A percentile compares a stretch with the other conserved stretches of the same genome.
phyloP scores from a whole-genome alignment of 179 eudicot species.

The Pouteria campechiana region DNA sequence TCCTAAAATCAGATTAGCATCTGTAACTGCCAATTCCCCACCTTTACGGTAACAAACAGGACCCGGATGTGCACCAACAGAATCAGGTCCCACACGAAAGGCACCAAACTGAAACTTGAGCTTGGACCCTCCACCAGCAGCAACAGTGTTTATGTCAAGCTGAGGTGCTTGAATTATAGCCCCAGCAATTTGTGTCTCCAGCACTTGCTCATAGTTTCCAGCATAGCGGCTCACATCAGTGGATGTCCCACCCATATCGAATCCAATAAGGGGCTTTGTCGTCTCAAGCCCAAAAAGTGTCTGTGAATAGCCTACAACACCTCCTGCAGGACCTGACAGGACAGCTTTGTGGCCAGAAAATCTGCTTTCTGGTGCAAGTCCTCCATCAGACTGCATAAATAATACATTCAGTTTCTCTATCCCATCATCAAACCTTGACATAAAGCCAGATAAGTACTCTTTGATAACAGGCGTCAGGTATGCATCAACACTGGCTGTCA shows the following conservation, averaged over 20 bases:
- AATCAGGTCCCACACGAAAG: constrained; percentile 94
- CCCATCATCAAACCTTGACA: constrained; percentile 83
- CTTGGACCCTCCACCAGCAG: constrained; percentile 98
- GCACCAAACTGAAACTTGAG: constrained; percentile 89
- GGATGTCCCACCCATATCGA: constrained; percentile 99
- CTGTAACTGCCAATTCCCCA: constrained; percentile 91
- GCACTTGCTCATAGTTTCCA: constrained; percentile 83
- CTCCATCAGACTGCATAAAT: constrained; percentile 98
- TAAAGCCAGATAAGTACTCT: constrained; percentile 77
- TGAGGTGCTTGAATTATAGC: constrained; percentile 97
- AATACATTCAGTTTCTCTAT: constrained; percentile 71
- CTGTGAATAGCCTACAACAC: constrained; percentile 96
- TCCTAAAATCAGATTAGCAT: constrained; percentile 84
- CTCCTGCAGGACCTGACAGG: constrained; percentile 97
- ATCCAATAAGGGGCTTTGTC: constrained; percentile 83
- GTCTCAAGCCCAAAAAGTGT: constrained; percentile 84
- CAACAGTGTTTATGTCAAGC: constrained; percentile 96
- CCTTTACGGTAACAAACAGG: constrained; percentile 98
- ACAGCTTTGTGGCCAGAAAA: constrained; percentile 99
- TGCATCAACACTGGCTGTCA: constrained; percentile 96
- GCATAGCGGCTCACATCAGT: constrained; percentile 99
- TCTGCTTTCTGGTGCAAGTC: constrained; percentile 90
- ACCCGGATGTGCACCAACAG: constrained; percentile 98
- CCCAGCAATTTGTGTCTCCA: constrained; percentile 95
- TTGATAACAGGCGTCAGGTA: constrained; percentile 91